phyloP scores from a whole-genome alignment of 2,329 filamentous ascomycete genomes.

The Penicillium nordicum region DNA sequence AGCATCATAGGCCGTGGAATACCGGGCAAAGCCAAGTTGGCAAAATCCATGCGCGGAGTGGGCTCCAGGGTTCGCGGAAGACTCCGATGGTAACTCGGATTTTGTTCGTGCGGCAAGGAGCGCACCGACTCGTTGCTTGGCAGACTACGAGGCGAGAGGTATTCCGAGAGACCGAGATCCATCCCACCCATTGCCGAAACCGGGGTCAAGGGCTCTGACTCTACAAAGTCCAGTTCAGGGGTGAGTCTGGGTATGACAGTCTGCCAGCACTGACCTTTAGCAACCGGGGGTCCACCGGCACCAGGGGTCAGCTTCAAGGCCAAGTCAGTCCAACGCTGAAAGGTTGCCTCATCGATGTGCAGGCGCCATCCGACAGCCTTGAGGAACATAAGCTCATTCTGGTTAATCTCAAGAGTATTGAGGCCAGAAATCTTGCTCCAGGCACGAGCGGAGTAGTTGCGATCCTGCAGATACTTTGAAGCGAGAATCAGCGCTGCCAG shows the following conservation, averaged over 20 bases:
- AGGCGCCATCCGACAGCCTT: conserved; percentile 89
- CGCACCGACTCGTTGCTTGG: conserved; percentile 22
- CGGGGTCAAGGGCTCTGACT: conserved; percentile 35
- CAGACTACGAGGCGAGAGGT: conserved; percentile 30
- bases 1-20: conserved; percentile 54
- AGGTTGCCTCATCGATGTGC: conserved; percentile 83
- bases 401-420: conserved; percentile 88
- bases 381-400: conserved; percentile 91
- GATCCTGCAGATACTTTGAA: conserved; percentile 96
- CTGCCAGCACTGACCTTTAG: conserved; percentile 41
- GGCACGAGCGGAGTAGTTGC: conserved; percentile 93
- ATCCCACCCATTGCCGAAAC: conserved; percentile 25
- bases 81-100: conserved; percentile 29
- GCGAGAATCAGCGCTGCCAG: conserved; percentile 89
- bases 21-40: conserved; percentile 49
- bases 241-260: conserved; percentile 55
- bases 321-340: conserved; percentile 91
- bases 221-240: conserved; percentile 53
- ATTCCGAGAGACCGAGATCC: conserved; percentile 27
- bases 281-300: conserved; percentile 39
- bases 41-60: conserved; percentile 42
- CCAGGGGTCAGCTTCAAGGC: conserved; percentile 77
- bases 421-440: conserved; percentile 99
- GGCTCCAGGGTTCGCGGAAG: conserved; percentile 52
- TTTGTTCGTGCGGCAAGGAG: conserved; percentile 23